A percentile compares a stretch with the other conserved stretches of the same genome.
These are phyloP conservation scores for Aspergillus saccharolyticus DNA, from an alignment of 495 filamentous ascomycete species.

Conservation along the genomic window DNA sequence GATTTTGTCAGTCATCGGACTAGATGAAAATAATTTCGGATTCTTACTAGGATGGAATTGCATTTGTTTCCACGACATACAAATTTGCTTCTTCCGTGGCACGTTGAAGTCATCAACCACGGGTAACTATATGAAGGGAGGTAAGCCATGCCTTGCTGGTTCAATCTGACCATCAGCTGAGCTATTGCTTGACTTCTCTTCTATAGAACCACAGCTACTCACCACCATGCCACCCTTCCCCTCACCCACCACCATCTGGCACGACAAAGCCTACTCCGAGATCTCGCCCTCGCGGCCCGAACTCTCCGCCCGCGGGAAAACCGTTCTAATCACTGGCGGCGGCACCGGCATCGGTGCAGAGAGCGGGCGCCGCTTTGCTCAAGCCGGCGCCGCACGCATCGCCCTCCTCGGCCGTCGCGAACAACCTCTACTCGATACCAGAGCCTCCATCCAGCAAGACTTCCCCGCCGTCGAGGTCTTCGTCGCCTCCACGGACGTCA, in stretches of 20 bases:
- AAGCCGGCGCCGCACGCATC: constrained; percentile 36
- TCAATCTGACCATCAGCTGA: too few relatives aligned
- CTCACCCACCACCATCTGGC: constrained; percentile 25
- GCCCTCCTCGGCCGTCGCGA: constrained; percentile 32
- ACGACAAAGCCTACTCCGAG: constrained; percentile 34
- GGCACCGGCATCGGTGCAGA: constrained; percentile 41
- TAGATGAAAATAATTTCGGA: too few relatives aligned
- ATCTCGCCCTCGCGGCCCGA: constrained; percentile 33
- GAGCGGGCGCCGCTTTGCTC: constrained; percentile 37
- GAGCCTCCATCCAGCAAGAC: constrained; percentile 21
- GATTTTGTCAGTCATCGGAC: too few relatives aligned
- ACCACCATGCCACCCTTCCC: too few relatives aligned
- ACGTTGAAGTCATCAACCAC: too few relatives aligned
- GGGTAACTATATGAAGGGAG: too few relatives aligned
- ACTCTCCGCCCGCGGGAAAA: constrained; percentile 40
- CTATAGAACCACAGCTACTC: too few relatives aligned
- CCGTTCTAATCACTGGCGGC: constrained; percentile 45
- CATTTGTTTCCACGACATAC: too few relatives aligned
- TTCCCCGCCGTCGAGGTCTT: constrained; percentile 21
- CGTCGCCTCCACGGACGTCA: constrained; percentile 34
- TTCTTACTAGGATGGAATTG: too few relatives aligned
- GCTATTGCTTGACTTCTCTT: too few relatives aligned
- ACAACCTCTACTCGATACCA: constrained; percentile 19
- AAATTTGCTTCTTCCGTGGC: too few relatives aligned
- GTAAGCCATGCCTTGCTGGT: too few relatives aligned